Evolutionary conservation across 1,284 basidiomycete species (phyloP).

Genomic region (Apiotrichum akiyoshidainum): DNA sequence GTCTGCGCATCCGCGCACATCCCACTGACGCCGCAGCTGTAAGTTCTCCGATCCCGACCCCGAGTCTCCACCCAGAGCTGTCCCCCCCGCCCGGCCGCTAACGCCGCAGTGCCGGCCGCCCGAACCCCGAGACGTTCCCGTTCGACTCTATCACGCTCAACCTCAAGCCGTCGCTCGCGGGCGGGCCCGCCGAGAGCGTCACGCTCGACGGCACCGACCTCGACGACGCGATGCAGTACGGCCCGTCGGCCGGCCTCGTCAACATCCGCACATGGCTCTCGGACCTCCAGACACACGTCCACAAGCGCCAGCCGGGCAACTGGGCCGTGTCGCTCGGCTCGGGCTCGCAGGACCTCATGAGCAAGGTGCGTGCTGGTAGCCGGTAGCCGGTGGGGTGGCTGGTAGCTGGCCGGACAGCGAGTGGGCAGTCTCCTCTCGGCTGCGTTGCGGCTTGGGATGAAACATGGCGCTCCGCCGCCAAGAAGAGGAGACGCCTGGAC

Average conservation of each 20-base stretch:
- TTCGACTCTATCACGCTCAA: constrained; percentile 67
- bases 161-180: constrained; percentile 53
- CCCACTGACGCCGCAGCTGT: constrained; percentile 10
- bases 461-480: too few species aligned
- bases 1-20: too few species aligned
- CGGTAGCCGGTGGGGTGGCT: too few species aligned
- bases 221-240: constrained; percentile 69
- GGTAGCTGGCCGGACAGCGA: too few species aligned
- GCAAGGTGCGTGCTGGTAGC: constrained; percentile 72
- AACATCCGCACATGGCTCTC: constrained; percentile 64
- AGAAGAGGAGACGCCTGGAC: too few species aligned
- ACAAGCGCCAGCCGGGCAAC: constrained; percentile 55
- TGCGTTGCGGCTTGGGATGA: too few species aligned
- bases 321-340: constrained; percentile 76
- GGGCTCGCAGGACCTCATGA: constrained; percentile 84
- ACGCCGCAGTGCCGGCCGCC: constrained; percentile 58
- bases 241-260: constrained; percentile 68
- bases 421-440: too few species aligned
- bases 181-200: constrained; percentile 53
- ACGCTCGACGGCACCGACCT: constrained; percentile 60
- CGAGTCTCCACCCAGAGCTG: too few species aligned
- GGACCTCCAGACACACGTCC: constrained; percentile 64
- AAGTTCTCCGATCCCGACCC: too few species aligned
- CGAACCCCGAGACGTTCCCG: constrained; percentile 86
- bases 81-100: not conserved